These are phyloP conservation scores for Ogataea haglerorum DNA, from an alignment of 805 yeast species.

Conservation along the genomic window DNA sequence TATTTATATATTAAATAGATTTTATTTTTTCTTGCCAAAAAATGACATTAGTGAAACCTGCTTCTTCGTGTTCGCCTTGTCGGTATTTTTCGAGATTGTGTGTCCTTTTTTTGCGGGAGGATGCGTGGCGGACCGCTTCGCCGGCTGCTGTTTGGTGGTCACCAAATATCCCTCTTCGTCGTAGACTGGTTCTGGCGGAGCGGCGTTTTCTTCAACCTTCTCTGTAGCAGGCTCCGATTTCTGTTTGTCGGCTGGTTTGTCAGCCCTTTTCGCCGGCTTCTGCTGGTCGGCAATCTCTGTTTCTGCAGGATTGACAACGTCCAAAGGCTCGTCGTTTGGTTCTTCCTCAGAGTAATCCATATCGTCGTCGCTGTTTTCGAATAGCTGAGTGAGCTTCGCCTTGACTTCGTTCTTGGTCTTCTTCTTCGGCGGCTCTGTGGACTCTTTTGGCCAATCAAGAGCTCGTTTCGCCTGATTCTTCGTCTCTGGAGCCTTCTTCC, in stretches of 20 bases:
- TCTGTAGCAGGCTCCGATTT: background rate
- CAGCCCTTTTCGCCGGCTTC: slow-evolving; percentile 1
- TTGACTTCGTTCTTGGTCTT: slow-evolving; percentile 18
- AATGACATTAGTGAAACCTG: slow-evolving; percentile 33
- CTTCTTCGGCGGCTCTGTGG: slow-evolving; percentile 13
- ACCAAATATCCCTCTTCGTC: slow-evolving; percentile 34
- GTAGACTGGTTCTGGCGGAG: slow-evolving; percentile 15
- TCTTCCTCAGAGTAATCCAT: background rate
- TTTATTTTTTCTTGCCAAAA: slow-evolving; percentile 28
- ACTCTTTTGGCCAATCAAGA: slow-evolving; percentile 6
- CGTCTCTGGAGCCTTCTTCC: slow-evolving; percentile 6
- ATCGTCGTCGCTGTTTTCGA: slow-evolving; percentile 24
- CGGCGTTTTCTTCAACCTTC: background rate
- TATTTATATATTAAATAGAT: background rate
- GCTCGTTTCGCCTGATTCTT: slow-evolving; percentile 2
- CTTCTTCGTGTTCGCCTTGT: slow-evolving; percentile 12
- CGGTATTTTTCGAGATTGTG: slow-evolving; percentile 9
- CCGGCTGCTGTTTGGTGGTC: slow-evolving; percentile 11
- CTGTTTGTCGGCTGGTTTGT: background rate
- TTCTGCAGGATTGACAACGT: slow-evolving; percentile 3
- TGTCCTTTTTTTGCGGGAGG: slow-evolving; percentile 15
- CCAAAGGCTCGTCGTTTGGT: slow-evolving; percentile 1
- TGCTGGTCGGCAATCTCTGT: background rate
- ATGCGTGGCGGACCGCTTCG: slow-evolving; percentile 11
- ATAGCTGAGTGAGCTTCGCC: slow-evolving; percentile 20